A percentile compares a stretch with the other conserved stretches of the same genome.
Evolutionary conservation across 257 asterid genomes (phyloP).

Genomic region (Jacaranda mimosifolia): DNA sequence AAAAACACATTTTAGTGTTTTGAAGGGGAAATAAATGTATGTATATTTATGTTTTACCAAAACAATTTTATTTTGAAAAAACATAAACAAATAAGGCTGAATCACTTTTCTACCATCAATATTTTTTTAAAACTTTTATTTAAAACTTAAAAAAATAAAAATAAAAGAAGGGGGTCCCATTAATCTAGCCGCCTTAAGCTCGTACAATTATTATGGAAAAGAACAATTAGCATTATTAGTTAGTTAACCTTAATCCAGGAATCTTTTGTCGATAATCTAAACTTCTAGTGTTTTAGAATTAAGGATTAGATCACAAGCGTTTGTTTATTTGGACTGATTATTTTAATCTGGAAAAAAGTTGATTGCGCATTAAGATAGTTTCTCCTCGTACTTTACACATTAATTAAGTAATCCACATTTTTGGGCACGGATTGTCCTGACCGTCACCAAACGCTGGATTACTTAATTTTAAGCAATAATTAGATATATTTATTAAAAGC

Average conservation of each 20-base stretch:
- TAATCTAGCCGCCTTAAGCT: slow-evolving; percentile 20
- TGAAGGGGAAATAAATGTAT: no score
- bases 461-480: background rate
- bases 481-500: background rate
- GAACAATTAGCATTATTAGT: background rate
- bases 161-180: background rate
- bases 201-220: slow-evolving; percentile 6
- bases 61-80: no score
- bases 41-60: no score
- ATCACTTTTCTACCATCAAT: no score
- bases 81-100: no score
- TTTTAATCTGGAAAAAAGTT: slow-evolving; percentile 8
- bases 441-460: background rate
- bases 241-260: background rate
- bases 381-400: slow-evolving; percentile 36
- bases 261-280: background rate
- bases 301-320: background rate
- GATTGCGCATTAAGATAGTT: slow-evolving; percentile 25
- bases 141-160: background rate
- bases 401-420: slow-evolving; percentile 7
- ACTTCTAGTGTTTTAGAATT: background rate
- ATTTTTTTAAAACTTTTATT: no score
- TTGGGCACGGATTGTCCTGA: background rate
- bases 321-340: slow-evolving; percentile 9
- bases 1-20: no score